phyloP scores from a whole-genome alignment of 805 yeast genomes.

The Wickerhamomyces ciferrii region DNA sequence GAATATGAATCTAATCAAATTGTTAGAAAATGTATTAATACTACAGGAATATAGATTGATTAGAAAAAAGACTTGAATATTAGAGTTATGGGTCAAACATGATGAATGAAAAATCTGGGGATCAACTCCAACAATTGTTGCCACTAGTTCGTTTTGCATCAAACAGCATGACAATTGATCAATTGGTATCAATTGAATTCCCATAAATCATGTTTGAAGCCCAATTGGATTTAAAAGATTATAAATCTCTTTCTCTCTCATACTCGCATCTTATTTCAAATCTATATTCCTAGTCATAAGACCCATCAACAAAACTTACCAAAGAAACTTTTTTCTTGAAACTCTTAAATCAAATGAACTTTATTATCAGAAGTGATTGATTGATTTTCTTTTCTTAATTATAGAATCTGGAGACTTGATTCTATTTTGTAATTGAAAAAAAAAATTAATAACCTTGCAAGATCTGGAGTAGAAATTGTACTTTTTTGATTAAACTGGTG shows the following conservation, averaged over 20 bases:
- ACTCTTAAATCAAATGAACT: not conserved
- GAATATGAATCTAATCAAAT: not conserved
- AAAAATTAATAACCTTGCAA: not conserved
- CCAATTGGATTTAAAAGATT: not conserved
- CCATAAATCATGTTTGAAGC: not conserved
- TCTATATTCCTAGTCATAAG: not conserved
- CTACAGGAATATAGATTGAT: not conserved
- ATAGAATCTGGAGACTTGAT: not conserved
- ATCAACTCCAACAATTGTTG: no score
- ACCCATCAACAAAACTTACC: not conserved
- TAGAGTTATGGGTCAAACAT: not conserved
- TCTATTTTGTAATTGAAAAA: not conserved
- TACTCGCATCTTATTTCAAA: not conserved
- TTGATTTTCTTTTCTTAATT: not conserved
- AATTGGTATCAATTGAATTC: no score
- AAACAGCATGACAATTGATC: not conserved
- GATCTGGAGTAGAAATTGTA: not conserved
- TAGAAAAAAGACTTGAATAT: not conserved
- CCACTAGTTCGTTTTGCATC: no score
- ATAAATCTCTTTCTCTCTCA: not conserved
- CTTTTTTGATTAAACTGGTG: not conserved
- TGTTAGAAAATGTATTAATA: not conserved
- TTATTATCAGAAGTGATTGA: not conserved
- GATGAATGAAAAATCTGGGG: no score
- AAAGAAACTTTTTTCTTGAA: not conserved